These are phyloP conservation scores for Pythium graminicola DNA, from an alignment of 352 stramenopile species.

Conservation along the genomic window DNA sequence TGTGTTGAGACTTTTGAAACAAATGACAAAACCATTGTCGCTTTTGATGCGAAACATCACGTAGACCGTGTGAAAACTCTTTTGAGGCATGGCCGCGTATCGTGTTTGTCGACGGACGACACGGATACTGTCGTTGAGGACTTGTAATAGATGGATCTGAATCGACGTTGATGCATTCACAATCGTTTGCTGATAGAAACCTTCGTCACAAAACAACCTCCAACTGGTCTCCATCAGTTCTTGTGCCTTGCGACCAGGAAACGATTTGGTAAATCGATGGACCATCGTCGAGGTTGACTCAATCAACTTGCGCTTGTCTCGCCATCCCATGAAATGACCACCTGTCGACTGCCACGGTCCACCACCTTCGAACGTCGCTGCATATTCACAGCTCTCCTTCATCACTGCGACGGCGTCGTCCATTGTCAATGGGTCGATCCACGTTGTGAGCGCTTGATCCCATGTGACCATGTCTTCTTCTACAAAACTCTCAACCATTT, in stretches of 20 bases:
- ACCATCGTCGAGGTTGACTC: conserved; percentile 15
- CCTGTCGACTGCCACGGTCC: conserved; percentile 18
- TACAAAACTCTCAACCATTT: conserved; percentile 8
- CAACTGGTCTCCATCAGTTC: conserved; percentile 16
- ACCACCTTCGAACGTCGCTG: conserved; percentile 11
- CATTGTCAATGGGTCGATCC: conserved; percentile 11
- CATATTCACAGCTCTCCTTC: conserved; percentile 13
- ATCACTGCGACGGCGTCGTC: conserved; percentile 11
- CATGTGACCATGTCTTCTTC: conserved; percentile 16
- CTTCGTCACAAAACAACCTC: conserved; percentile 10
- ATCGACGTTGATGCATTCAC: conserved; percentile 19
- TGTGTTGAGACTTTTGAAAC: conserved; percentile 56
- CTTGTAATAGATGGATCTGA: conserved; percentile 13
- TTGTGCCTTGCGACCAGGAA: background rate
- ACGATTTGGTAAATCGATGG: conserved; percentile 15
- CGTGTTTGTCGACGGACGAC: conserved; percentile 12
- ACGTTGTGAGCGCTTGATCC: conserved; percentile 10
- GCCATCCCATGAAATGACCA: conserved; percentile 20
- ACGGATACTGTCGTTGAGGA: conserved; percentile 11
- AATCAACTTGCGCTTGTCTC: conserved; percentile 19
- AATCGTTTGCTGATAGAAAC: conserved; percentile 20
- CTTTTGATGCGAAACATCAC: conserved; percentile 65
- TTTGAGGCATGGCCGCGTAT: conserved; percentile 11
- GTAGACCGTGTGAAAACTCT: conserved; percentile 55
- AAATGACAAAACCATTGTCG: conserved; percentile 54